Evolutionary conservation across 768 basidiomycete genomes (phyloP), one percentile per base, ranked within the genome.

Genomic region (Gymnopilus dilepis): DNA sequence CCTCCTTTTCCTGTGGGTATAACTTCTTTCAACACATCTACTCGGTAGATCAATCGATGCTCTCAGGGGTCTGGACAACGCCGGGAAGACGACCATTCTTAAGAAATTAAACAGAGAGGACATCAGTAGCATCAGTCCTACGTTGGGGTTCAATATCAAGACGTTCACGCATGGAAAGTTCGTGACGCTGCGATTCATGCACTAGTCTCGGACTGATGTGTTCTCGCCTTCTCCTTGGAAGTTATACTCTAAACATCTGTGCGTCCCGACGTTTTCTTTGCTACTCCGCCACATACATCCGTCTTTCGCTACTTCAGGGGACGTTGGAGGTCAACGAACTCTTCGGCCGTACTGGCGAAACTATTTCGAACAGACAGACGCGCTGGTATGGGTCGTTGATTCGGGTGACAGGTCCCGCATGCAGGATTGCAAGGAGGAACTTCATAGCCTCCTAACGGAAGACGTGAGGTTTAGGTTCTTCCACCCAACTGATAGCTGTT

Each of bases 331-430:
- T 22, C 97, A 99, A 74, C 87, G 90, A 59, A 96, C 94, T 0
- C 87, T 99, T 54, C 86, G 97, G 30, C 97, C 97, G 6, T 99
- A 99, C 74, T 99, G 97, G 97, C 82, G 94, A 24, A 99, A 99
- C 75, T 99, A 99, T 77, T 99, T 99, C 67, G 97, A 99, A 76
- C 94, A 95, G 76, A 99, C 97, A 9, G 97, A 99, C 76, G 97
- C 92, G 6, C 82, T 99, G 43, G 95, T 99, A 33, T 99, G 97
- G 97, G 97, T 99, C 17, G 96, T 99, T 41, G 97, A 99, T 78
- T 97, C 95, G 0, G 86, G 91, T 37, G 97, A 99, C 77, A 84
- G 92, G 41, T 82, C 94, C 79, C 85, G 97, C 63, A 93, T 97
- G 84, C 76, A 80, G 51, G 96, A 99, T 73, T 99, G 97, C 77